phyloP scores from a whole-genome alignment of 1,284 basidiomycete genomes.

The Rhodotorula sp. region DNA sequence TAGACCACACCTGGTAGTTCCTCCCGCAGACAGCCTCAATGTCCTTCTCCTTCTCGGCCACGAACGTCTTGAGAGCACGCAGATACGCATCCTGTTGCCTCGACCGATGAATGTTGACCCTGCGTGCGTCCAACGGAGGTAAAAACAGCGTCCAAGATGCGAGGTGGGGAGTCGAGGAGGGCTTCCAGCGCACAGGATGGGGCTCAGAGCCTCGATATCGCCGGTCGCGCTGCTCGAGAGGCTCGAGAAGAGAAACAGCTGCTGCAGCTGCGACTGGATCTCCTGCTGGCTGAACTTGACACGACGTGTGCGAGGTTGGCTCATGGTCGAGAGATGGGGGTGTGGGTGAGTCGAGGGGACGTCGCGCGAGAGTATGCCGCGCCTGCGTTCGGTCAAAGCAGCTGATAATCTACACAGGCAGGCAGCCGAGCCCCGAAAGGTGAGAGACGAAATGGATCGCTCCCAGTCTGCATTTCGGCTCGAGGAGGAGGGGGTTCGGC shows the following conservation, averaged over 20 bases:
- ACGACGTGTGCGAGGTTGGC: not conserved
- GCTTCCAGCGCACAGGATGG: constrained; percentile 61
- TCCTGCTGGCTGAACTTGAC: constrained; percentile 69
- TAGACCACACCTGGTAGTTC: constrained; percentile 71
- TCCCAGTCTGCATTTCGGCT: too few relatives aligned
- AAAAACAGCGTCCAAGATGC: not conserved
- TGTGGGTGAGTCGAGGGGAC: not conserved
- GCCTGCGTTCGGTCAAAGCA: too few relatives aligned
- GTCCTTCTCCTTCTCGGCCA: constrained; percentile 89
- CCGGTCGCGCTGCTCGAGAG: constrained; percentile 5
- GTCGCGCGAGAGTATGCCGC: not conserved
- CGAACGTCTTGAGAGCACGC: constrained; percentile 77
- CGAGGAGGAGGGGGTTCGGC: too few relatives aligned
- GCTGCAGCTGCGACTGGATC: constrained; percentile 78
- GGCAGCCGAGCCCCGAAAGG: too few relatives aligned
- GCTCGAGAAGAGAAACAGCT: constrained; percentile 78
- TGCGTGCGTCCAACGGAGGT: not conserved
- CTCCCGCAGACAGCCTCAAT: constrained; percentile 93
- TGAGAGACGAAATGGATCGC: too few relatives aligned
- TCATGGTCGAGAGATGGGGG: not conserved
- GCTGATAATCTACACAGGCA: too few relatives aligned
- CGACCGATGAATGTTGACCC: constrained; percentile 68
- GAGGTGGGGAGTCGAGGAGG: constrained; percentile 47
- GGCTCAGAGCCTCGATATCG: constrained; percentile 82
- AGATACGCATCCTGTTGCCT: constrained; percentile 89